These are phyloP conservation scores for Nakaseomyces glabratus DNA, from an alignment of 1,139 yeast species.

Conservation along the genomic window DNA sequence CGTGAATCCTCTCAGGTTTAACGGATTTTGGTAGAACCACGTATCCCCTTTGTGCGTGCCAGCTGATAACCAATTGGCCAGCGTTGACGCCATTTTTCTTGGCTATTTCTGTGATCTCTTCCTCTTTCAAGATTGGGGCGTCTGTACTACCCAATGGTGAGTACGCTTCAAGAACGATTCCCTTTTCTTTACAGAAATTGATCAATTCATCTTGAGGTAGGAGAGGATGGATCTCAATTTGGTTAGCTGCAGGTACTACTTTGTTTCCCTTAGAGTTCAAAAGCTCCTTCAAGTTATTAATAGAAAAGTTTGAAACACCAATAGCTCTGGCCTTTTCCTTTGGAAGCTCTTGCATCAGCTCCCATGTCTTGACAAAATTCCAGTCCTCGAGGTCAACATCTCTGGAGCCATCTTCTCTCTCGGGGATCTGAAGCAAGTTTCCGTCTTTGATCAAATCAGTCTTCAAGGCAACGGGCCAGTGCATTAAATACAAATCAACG, in stretches of 20 bases:
- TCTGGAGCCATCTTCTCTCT: conserved; percentile 34
- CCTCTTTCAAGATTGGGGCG: conserved; percentile 51
- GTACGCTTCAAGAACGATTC: conserved; percentile 60
- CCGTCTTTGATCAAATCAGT: conserved; percentile 36
- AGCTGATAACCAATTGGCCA: conserved; percentile 55
- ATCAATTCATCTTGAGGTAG: conserved; percentile 59
- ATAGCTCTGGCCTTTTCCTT: conserved; percentile 53
- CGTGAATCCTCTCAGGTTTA: conserved; percentile 46
- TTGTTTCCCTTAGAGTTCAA: conserved; percentile 41
- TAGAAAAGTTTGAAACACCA: conserved; percentile 71
- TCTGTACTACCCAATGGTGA: conserved; percentile 68
- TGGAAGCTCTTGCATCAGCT: conserved; percentile 51
- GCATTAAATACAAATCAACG: conserved; percentile 73
- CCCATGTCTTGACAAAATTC: conserved; percentile 59
- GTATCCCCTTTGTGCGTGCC: conserved; percentile 63
- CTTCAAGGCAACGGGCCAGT: conserved; percentile 69
- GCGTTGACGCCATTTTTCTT: conserved; percentile 45
- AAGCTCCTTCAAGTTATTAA: conserved; percentile 42
- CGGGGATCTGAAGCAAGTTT: conserved; percentile 33
- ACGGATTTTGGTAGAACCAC: conserved; percentile 67
- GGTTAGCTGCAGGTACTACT: conserved; percentile 60
- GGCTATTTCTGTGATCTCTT: conserved; percentile 43
- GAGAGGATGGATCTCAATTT: conserved; percentile 65
- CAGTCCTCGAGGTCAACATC: conserved; percentile 40
- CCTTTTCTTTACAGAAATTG: conserved; percentile 43